A percentile compares a stretch with the other conserved stretches of the same genome.
These are phyloP conservation scores for Pyropia haitanensis DNA, from an alignment of 23 red algal species.

Conservation along the genomic window DNA sequence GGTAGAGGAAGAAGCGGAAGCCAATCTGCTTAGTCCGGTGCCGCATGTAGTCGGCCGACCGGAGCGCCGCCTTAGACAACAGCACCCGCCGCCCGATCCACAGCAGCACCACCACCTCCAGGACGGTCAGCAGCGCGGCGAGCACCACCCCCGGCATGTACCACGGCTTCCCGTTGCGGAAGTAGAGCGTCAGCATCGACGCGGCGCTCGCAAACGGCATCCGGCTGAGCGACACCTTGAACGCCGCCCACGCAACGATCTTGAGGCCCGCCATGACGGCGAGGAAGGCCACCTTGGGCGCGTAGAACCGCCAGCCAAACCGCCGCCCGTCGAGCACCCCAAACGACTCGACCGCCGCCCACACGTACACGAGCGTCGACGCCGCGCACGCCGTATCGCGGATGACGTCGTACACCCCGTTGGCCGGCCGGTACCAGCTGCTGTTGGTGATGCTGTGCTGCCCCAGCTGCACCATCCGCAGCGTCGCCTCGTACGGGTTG, in stretches of 20 bases:
- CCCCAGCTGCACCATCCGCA: constrained; percentile 28
- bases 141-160: constrained; percentile 25
- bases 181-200: constrained; percentile 48
- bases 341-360: constrained; percentile 61
- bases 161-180: constrained; percentile 12
- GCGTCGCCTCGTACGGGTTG: constrained; percentile 44
- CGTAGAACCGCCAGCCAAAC: constrained; percentile 34
- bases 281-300: constrained; percentile 37
- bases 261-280: constrained; percentile 29
- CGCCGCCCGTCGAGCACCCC: constrained; percentile 18
- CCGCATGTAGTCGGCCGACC: constrained; percentile 37
- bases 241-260: constrained; percentile 24
- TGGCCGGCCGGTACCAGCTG: constrained; percentile 33
- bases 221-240: constrained; percentile 29
- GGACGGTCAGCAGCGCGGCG: constrained; percentile 20
- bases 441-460: constrained; percentile 17
- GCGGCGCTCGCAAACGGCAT: constrained; percentile 37
- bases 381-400: constrained; percentile 36
- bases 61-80: constrained; percentile 25
- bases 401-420: constrained; percentile 36
- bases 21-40: constrained; percentile 75
- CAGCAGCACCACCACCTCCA: constrained; percentile 29
- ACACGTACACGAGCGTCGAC: constrained; percentile 48
- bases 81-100: constrained; percentile 45
- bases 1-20: constrained; percentile 70